Base-by-base conservation (phyloP, 2,329 filamentous ascomycete species). In the Aureobasidium sp. region DNA sequence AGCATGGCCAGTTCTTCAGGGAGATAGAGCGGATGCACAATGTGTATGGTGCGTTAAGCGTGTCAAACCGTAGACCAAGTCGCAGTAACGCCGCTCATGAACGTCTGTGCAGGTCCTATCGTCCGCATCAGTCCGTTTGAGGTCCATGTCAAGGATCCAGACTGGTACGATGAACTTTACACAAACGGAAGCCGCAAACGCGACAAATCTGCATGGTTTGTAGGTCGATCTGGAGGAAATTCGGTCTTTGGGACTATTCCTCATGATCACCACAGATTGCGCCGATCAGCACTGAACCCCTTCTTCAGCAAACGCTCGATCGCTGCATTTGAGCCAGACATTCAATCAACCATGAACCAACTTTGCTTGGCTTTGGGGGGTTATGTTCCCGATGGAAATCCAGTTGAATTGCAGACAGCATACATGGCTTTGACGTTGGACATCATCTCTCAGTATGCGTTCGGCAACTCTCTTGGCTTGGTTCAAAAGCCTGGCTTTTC, bases 121-220 rank as follows among this genome's bases (percentile, higher is more conserved):
- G 60, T 67, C 20, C 51, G 65, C 7, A 80, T 82, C 65, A 80
- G 77, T 4, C 81, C 80, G 11, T 63, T 77, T 64, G 80, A 82
- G 69, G 66, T 82, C 40, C 81, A 83, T 63, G 78, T 82, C 68
- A 72, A 75, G 48, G 80, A 82, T 68, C 73, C 77, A n/a, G 69
- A 71, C 56, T 81, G 77, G 73, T 71, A 71, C 56, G 66, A 71
- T 31, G 67, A 68, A 33, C 27, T 74, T 48, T 74, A 74, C 63
- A 61, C 71, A 9, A 23, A 23, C 4, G 47, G 47, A 10, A 23
- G 47, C 7, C 27, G 11, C 8, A 31, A 29, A 10, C 47, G 47
- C 25, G 47, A 50, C 18, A 50, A 50, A 27, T 50, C 33, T 36
- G 33, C 33, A 36, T 36, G 33, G 33, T 36, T 36, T 36, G 33